Base-by-base conservation (phyloP, 371 early-diverging fungal genomes). In the Apophysomyces trapeziformis region DNA sequence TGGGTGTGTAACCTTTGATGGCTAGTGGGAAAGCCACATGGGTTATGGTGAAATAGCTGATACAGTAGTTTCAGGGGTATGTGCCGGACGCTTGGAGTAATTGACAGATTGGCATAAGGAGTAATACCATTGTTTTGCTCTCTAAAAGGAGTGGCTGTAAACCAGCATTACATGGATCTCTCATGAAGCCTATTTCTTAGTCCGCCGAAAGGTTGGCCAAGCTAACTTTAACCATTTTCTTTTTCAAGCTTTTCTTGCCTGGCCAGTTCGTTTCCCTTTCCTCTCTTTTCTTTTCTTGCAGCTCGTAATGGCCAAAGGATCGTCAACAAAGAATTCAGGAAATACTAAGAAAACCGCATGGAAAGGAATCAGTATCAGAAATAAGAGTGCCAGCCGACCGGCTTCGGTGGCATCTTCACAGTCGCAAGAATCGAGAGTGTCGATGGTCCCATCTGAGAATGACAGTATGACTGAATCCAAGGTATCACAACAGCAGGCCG, bases 341-440 rank as follows among this genome's bases (percentile, higher is more conserved):
- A 50, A 60, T 16, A 37, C 65, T 38, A 66, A 61, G 35, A 68
- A 68, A 43, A 63, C 64, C 12, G 64, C 64, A 5, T 68, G 68
- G 68, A 68, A 63, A 60, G 68, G 68, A 41, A 68, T 68, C 60
- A 46, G 35, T 41, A 54, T 68, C 18, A 57, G 61, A 58, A 50
- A 26, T 13, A 68, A 68, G 36, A 58, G 62, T 36, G 43, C 68
- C 4, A 63, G 63, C 32, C 63, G 68, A 37, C 68, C 68, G 1
- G 62, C 54, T 21, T 50, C 54, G 7, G 46, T 44, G n/a, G 56
- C 66, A 9, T 66, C 66, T 8, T 60, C 54, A 11, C 60, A 66
- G 18, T 66, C 66, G 9, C 66, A 66, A 18, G 66, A 66, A 66
- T 66, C 66, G 16, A 60, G 61, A 4, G 41, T 60, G 39, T 61